Percentiles rank a stretch among this genome's conserved stretches.
These are phyloP conservation scores for Lignosus rhinocerotis DNA, from an alignment of 1,284 basidiomycete species.

Conservation along the genomic window DNA sequence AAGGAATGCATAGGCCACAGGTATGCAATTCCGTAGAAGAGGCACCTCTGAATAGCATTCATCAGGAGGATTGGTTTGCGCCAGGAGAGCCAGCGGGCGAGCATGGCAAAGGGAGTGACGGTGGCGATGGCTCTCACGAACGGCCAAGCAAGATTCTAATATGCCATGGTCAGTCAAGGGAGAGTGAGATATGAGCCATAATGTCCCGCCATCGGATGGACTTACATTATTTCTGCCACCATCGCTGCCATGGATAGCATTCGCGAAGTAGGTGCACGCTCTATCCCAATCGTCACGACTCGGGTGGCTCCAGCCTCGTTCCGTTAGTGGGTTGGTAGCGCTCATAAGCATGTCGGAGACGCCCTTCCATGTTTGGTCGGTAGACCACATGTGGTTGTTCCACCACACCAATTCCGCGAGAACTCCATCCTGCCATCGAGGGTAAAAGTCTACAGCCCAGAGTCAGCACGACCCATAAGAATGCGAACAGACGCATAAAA, in stretches of 20 bases:
- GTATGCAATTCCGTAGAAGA: background rate
- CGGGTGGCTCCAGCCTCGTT: background rate
- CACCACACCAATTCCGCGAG: background rate
- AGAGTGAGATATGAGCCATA: background rate
- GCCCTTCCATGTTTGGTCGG: background rate
- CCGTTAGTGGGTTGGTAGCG: background rate
- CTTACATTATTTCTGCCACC: background rate
- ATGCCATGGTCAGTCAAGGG: background rate
- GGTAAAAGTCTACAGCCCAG: background rate
- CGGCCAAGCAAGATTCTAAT: background rate
- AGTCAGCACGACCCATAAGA: no score
- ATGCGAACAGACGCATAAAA: background rate
- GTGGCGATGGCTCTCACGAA: background rate
- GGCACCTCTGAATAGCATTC: background rate
- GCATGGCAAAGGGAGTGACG: background rate
- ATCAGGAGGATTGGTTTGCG: background rate
- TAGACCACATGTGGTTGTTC: slow-evolving; percentile 1
- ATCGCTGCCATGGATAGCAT: background rate
- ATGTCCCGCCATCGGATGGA: background rate
- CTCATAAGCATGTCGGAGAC: background rate
- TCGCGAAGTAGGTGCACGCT: background rate
- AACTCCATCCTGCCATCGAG: background rate
- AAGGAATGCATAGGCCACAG: background rate
- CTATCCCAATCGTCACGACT: background rate
- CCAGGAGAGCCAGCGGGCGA: background rate